Conservation (phyloP, 2,329 filamentous ascomycete species). For the Biscogniauxia marginata region DNA sequence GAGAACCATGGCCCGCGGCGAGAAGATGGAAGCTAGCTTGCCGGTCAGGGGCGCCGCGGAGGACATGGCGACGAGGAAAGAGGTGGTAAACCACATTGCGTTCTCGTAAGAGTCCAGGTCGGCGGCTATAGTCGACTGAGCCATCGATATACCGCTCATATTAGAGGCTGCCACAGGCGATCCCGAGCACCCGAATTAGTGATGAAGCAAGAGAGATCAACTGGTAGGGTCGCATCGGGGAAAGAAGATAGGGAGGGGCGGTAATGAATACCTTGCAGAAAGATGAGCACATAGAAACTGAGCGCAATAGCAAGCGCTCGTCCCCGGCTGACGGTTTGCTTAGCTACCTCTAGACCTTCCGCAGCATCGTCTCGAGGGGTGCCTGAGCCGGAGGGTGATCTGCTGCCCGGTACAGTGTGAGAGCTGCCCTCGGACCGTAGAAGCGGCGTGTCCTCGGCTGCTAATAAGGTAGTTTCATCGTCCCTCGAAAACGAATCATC, state of each 20-base stretch:
- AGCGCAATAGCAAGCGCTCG: conserved; percentile 47
- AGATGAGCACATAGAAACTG: conserved; percentile 57
- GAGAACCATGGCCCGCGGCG: conserved; percentile 64
- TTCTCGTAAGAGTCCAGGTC: conserved; percentile 72
- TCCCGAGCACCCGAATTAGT: too few species aligned
- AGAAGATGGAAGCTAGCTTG: conserved; percentile 72
- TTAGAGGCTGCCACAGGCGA: conserved; percentile 67
- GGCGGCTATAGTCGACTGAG: conserved; percentile 72
- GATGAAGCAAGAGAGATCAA: too few species aligned
- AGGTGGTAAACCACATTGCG: conserved; percentile 78
- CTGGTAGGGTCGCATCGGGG: too few species aligned
- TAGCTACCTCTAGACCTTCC: conserved; percentile 26
- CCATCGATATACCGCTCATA: conserved; percentile 78
- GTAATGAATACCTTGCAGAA: conserved; percentile 53
- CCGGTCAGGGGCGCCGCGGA: conserved; percentile 67
- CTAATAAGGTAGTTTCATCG: conserved; percentile 11
- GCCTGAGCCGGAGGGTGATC: conserved; percentile 13
- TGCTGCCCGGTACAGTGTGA: too few species aligned
- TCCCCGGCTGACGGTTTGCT: conserved; percentile 28
- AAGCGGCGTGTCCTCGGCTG: conserved; percentile 29
- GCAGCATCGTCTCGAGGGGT: conserved; percentile 13
- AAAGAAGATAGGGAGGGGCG: neutral
- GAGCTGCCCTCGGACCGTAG: conserved; percentile 21
- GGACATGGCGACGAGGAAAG: conserved; percentile 66
- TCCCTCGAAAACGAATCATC: conserved; percentile 14